Evolutionary conservation across 345 rosid genomes (phyloP), one percentile per base, ranked within the genome.

Genomic region (Brassica incana): DNA sequence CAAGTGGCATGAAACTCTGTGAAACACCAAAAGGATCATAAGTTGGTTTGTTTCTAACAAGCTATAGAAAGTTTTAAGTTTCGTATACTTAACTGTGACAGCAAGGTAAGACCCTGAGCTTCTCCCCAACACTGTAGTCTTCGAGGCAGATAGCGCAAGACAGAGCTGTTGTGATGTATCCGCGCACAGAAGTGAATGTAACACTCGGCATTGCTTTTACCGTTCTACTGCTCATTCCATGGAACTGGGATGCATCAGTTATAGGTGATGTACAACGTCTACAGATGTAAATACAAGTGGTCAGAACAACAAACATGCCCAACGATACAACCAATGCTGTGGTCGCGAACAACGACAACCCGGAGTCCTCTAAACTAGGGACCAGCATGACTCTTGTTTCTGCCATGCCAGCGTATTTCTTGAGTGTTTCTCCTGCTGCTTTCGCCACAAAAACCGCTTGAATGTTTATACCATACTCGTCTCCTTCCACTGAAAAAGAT

Each of bases 181-280:
- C 94, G 69, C 84, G 75, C 71, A 81, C 90, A 16, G 87, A 63
- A 38, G 93, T 89, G 70, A 94, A 94, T 69, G 80, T 83, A 75
- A 90, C 85, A 83, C 92, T 94, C 14, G 97, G 95, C 97, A 94
- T 88, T 80, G 97, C 97, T 83, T 90, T 92, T 64, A 94, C 97
- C 63, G 84, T 82, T 36, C 88, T 88, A 50, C 78, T 77, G 74
- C 96, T 89, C 97, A 94, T 94, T 40, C 97, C 95, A 78, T 86
- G 89, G 69, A 94, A 90, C 80, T 88, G 73, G 82, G 74, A 60
- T 60, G 87, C 63, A 92, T 85, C 1, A 60, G 77, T 70, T 82
- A 83, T 75, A 8, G 81, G 81, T 82, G 87, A 80, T 75, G 84
- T 85, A 29, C 82, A 90, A 78, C 80, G 90, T 80, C 93, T 87